phyloP scores from a whole-genome alignment of 306 rosid genomes.

The Corylus heterophylla region DNA sequence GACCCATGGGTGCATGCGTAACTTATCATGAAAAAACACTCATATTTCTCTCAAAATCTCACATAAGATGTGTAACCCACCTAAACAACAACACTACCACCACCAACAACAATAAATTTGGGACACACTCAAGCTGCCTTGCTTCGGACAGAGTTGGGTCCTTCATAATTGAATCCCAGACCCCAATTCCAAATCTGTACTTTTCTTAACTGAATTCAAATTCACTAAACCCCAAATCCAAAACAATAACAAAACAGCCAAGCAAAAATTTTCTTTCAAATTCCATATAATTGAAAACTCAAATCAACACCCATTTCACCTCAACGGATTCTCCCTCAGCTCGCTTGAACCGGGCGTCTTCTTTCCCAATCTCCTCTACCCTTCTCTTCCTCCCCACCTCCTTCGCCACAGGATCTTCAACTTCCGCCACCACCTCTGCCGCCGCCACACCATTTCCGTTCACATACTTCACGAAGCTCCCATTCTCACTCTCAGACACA shows the following conservation, averaged over 20 bases:
- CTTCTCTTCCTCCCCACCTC: slow-evolving; percentile 91
- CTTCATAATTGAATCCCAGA: neutral
- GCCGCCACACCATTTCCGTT: slow-evolving; percentile 65
- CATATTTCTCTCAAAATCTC: neutral
- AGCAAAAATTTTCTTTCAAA: neutral
- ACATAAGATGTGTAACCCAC: neutral
- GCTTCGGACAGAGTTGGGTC: neutral
- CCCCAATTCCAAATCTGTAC: neutral
- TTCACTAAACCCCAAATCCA: neutral
- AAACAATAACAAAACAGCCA: neutral
- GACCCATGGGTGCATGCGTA: neutral
- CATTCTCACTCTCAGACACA: slow-evolving; percentile 48
- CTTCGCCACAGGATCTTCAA: slow-evolving; percentile 31
- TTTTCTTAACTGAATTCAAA: neutral
- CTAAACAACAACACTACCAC: neutral
- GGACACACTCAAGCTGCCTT: neutral
- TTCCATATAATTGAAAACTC: neutral
- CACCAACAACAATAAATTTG: neutral
- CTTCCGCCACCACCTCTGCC: slow-evolving; percentile 39
- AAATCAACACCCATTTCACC: slow-evolving; percentile 47
- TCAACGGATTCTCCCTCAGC: slow-evolving; percentile 41
- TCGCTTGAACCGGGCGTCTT: slow-evolving; percentile 89
- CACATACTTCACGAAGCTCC: slow-evolving; percentile 60
- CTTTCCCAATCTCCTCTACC: slow-evolving; percentile 93
- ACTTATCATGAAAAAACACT: neutral